Evolutionary conservation across 345 rosid genomes (phyloP).

Genomic region (Bruguiera gymnorhiza): DNA sequence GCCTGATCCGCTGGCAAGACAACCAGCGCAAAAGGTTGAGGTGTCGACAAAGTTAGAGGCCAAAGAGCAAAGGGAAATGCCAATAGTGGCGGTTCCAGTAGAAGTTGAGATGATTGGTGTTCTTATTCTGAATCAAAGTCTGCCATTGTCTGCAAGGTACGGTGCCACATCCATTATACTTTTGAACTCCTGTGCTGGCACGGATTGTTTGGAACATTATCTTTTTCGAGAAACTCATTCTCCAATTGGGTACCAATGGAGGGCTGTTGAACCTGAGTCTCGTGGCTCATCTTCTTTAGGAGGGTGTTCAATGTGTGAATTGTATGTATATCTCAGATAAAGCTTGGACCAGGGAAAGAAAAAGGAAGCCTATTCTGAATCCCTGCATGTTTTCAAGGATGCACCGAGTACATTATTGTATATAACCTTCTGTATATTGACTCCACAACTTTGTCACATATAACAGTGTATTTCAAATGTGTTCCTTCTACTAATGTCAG

Average conservation of each 20-base stretch:
- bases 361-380: neutral
- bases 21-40: constrained; percentile 44
- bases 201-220: neutral
- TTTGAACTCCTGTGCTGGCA: neutral
- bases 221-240: neutral
- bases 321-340: neutral
- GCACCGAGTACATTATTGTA: neutral
- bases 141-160: constrained; percentile 20
- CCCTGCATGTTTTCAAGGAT: neutral
- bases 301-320: constrained; percentile 16
- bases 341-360: neutral
- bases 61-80: constrained; percentile 48
- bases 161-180: constrained; percentile 17
- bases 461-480: neutral
- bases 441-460: neutral
- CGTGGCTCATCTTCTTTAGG: constrained; percentile 9
- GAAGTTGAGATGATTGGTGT: constrained; percentile 29
- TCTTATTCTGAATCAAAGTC: constrained; percentile 21
- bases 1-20: constrained; percentile 46
- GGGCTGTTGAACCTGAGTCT: neutral
- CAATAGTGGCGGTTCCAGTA: constrained; percentile 48
- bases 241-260: neutral
- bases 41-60: constrained; percentile 50
- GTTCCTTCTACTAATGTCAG: constrained; percentile 7
- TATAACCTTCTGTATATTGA: neutral